Evolutionary conservation across 225 moss, liverwort and hornwort genomes (phyloP).

Genomic region (Polytrichum commune): DNA sequence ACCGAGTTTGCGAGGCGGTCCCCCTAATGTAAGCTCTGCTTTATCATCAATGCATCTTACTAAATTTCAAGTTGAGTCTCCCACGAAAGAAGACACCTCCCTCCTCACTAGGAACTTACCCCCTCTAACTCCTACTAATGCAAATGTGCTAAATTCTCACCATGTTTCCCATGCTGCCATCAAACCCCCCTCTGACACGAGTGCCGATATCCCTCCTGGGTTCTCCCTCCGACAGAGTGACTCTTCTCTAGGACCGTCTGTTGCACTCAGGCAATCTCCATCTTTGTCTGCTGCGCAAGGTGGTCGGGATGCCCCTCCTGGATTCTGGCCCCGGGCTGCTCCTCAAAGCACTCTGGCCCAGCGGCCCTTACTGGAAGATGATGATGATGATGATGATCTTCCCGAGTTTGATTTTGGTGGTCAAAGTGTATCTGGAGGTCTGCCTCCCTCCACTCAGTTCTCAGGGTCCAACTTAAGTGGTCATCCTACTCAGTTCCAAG

Average conservation of each 20-base stretch:
- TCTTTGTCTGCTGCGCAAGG: slow-evolving; percentile 16
- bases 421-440: slow-evolving; percentile 33
- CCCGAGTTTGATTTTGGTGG: slow-evolving; percentile 86
- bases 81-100: slow-evolving; percentile 52
- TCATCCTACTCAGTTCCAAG: slow-evolving; percentile 29
- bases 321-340: slow-evolving; percentile 63
- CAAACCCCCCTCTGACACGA: slow-evolving; percentile 31
- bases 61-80: slow-evolving; percentile 66
- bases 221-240: slow-evolving; percentile 28
- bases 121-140: slow-evolving; percentile 24
- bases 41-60: slow-evolving; percentile 64
- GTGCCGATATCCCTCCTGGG: slow-evolving; percentile 44
- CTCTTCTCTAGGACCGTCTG: slow-evolving; percentile 9
- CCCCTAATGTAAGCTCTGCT: slow-evolving; percentile 54
- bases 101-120: slow-evolving; percentile 45
- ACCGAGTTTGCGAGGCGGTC: slow-evolving; percentile 58
- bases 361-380: slow-evolving; percentile 41
- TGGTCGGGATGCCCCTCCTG: slow-evolving; percentile 68
- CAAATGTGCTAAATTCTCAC: slow-evolving; percentile 48
- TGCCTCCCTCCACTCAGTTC: slow-evolving; percentile 23
- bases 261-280: slow-evolving; percentile 35
- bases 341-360: slow-evolving; percentile 16
- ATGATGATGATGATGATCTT: slow-evolving; percentile 67
- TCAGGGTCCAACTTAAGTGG: slow-evolving; percentile 14
- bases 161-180: slow-evolving; percentile 29